Evolutionary conservation across 1,284 basidiomycete species (phyloP).

Genomic region (Malassezia brasiliensis): DNA sequence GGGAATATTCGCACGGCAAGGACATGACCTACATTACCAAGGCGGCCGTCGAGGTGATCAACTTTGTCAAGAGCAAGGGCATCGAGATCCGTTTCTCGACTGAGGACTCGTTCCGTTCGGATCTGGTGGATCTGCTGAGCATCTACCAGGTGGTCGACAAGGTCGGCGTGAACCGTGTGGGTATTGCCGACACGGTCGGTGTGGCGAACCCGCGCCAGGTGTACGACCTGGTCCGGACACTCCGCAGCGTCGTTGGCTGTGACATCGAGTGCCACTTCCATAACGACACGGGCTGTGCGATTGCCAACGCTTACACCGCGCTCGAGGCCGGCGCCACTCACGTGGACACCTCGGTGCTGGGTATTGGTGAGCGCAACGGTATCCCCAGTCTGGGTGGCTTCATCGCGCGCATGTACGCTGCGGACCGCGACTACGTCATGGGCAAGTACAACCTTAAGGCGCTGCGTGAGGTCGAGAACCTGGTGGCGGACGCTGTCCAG

Average conservation of each 20-base stretch:
- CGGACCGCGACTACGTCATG: constrained; percentile 93
- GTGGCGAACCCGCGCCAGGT: constrained; percentile 98
- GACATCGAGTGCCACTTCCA: constrained; percentile 97
- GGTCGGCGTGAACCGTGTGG: constrained; percentile 97
- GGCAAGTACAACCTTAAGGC: constrained; percentile 95
- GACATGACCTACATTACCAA: constrained; percentile 99
- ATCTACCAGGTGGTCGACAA: constrained; percentile 99
- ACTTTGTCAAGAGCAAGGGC: constrained; percentile 98
- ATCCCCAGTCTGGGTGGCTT: constrained; percentile 97
- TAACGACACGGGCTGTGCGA: constrained; percentile 88
- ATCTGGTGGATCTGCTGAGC: constrained; percentile 93
- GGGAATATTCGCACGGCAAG: constrained; percentile 99
- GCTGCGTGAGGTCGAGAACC: constrained; percentile 96
- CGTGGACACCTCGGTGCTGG: constrained; percentile 76
- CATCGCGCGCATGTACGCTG: constrained; percentile 78
- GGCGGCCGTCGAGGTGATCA: constrained; percentile 89
- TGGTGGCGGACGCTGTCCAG: constrained; percentile 96
- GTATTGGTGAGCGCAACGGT: constrained; percentile 97
- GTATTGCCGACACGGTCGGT: constrained; percentile 97
- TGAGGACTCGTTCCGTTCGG: constrained; percentile 98
- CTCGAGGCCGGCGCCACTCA: constrained; percentile 98
- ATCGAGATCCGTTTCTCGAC: constrained; percentile 99
- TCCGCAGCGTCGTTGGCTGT: constrained; percentile 66
- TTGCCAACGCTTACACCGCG: constrained; percentile 96
- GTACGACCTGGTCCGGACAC: constrained; percentile 92